phyloP scores from a whole-genome alignment of 2,329 filamentous ascomycete genomes.

The Colletotrichum costaricense region DNA sequence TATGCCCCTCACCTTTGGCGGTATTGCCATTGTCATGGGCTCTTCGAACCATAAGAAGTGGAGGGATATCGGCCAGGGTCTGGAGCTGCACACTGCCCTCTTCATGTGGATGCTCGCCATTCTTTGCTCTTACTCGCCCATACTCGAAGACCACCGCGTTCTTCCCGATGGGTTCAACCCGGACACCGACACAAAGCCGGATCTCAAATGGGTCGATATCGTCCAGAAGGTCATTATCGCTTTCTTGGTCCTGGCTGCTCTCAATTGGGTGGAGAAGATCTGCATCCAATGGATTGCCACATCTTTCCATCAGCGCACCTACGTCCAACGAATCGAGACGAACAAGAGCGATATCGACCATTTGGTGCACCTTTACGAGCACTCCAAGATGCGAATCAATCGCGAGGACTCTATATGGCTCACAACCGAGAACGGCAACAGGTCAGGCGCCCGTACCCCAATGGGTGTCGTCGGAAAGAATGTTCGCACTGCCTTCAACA shows the following conservation, averaged over 20 bases:
- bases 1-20: constrained; percentile 58
- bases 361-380: constrained; percentile 68
- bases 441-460: constrained; percentile 78
- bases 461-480: constrained; percentile 78
- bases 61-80: constrained; percentile 86
- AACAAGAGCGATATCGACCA: constrained; percentile 88
- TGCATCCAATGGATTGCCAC: constrained; percentile 95
- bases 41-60: constrained; percentile 94
- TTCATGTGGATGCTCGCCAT: constrained; percentile 95
- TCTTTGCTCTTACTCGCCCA: constrained; percentile 86
- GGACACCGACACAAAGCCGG: constrained; percentile 58
- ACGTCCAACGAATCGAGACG: constrained; percentile 88
- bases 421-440: constrained; percentile 46
- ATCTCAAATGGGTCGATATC: constrained; percentile 75
- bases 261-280: constrained; percentile 93
- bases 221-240: constrained; percentile 89
- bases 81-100: constrained; percentile 86
- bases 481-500: constrained; percentile 79
- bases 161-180: constrained; percentile 43
- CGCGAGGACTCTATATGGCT: constrained; percentile 63
- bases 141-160: constrained; percentile 72
- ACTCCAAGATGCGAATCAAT: constrained; percentile 80
- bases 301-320: constrained; percentile 91
- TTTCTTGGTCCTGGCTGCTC: constrained; percentile 80
- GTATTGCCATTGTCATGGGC: constrained; percentile 75